Evolutionary conservation across 2,329 filamentous ascomycete genomes (phyloP), one percentile per base, ranked within the genome.

Genomic region (Chrysoporthe austroafricana): DNA sequence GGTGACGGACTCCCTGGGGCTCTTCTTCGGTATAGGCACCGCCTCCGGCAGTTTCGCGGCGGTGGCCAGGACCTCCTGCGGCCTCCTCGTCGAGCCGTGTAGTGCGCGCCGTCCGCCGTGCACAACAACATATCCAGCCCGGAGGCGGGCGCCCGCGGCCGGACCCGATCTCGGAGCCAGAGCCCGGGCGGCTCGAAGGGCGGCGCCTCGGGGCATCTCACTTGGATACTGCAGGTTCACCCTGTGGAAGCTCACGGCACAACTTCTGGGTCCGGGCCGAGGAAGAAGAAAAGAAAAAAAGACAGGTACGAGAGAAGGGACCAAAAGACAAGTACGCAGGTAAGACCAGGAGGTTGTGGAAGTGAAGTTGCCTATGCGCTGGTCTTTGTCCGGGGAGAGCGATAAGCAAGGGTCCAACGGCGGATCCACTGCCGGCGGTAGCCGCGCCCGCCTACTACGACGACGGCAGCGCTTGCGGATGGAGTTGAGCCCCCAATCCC

Each of bases 1-100:
- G 56, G 88, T 89, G 74, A 93, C 63, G 8, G 61, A 50, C 42
- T 69, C 59, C 3, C 63, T 63, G 9, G 54, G 58, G 36, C 14
- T 68, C 54, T 64, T 63, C 4, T 62, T 58, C 0, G 70, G 65
- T 48, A 72, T 60, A 16, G 71, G 67, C 32, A 75, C 71, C 44
- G 70, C 70, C 9, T 74, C 73, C n/a, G 74, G 72, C 4, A 73
- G 67, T 59, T 72, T 74, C 11, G 69, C 69, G 18, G 64, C 58
- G 39, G 72, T 72, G 1, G 62, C 70, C 34, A 70, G 52, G 11
- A 63, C 54, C 57, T 71, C 69, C 14, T 66, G 62, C 14, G 63
- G 42, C 44, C 64, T 66, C 43, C 11, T 63, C 11, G 66, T 14
- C 13, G 64, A 67, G 59, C 48, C 48, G 56, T 71, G 70, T 32